Evolutionary conservation across 495 filamentous ascomycete species (phyloP).

Genomic region (Neurospora terricola): DNA sequence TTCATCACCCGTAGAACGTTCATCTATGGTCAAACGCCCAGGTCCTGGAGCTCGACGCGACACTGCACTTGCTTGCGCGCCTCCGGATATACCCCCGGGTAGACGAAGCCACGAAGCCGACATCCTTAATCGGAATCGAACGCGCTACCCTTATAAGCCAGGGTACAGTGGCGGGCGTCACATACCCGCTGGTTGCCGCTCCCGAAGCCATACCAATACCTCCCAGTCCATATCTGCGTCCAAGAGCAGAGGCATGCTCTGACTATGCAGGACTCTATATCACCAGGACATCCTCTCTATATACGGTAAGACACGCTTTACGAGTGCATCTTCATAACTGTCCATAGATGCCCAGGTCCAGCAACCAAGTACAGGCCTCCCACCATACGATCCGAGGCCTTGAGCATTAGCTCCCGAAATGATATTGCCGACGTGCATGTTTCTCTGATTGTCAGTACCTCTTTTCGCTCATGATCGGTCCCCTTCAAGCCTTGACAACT

Average conservation of each 20-base stretch:
- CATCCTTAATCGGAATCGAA: not conserved
- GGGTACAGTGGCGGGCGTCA: not conserved
- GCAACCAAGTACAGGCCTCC: not conserved
- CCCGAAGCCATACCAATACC: not conserved
- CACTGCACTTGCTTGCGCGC: conserved; percentile 12
- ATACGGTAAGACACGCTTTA: conserved; percentile 28
- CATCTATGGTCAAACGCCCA: not conserved
- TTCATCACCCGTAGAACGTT: not conserved
- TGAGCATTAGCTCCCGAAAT: not conserved
- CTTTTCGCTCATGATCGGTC: not conserved
- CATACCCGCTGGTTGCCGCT: not conserved
- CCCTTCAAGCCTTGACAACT: not conserved
- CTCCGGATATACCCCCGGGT: not conserved
- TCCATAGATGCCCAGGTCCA: not conserved
- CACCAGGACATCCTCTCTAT: conserved; percentile 20
- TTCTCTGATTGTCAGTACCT: not conserved
- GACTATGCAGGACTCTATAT: conserved; percentile 14
- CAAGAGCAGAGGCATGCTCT: not conserved
- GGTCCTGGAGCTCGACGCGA: not conserved
- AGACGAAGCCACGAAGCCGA: not conserved
- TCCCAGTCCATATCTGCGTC: not conserved
- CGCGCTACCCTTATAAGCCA: not conserved
- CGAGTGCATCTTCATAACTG: conserved; percentile 12
- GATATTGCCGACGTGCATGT: not conserved
- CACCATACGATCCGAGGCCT: not conserved